A percentile compares a stretch with the other conserved stretches of the same genome.
phyloP scores from a whole-genome alignment of 2,329 filamentous ascomycete genomes.

The Aphanoascus verrucosus region DNA sequence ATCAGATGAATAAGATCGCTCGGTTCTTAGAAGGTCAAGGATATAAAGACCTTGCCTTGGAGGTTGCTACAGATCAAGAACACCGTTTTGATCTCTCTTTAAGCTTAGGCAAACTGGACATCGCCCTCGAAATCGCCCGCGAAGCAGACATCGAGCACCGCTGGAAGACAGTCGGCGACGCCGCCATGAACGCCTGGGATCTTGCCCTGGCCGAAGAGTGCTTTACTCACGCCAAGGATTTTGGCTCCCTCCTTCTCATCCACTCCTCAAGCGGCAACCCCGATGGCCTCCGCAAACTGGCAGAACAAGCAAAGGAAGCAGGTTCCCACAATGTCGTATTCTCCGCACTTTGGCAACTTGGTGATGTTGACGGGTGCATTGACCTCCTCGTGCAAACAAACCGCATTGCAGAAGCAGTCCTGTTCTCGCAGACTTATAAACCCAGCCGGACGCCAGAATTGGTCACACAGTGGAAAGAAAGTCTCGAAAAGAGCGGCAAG shows the following conservation, averaged over 20 bases:
- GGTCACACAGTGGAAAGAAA: constrained; percentile 70
- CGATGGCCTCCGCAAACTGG: constrained; percentile 61
- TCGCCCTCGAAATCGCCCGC: constrained; percentile 73
- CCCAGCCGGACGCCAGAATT: constrained; percentile 60
- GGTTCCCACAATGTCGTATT: constrained; percentile 90
- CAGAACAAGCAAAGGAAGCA: constrained; percentile 60
- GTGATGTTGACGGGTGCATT: constrained; percentile 70
- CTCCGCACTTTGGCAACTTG: constrained; percentile 76
- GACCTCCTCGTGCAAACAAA: constrained; percentile 69
- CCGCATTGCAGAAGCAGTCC: constrained; percentile 70
- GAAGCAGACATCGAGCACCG: constrained; percentile 86
- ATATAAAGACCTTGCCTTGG: constrained; percentile 87
- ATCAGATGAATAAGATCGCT: constrained; percentile 96
- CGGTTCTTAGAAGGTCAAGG: constrained; percentile 95
- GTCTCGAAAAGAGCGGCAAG: constrained; percentile 74
- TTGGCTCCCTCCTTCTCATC: constrained; percentile 77
- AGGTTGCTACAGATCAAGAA: constrained; percentile 87
- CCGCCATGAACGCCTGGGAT: constrained; percentile 78
- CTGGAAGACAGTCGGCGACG: constrained; percentile 95
- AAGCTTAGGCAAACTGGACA: constrained; percentile 68
- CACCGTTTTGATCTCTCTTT: constrained; percentile 93
- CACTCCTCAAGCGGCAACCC: constrained; percentile 76
- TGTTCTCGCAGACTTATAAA: constrained; percentile 94
- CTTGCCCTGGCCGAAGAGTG: constrained; percentile 81
- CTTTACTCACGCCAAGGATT: constrained; percentile 80